phyloP scores from a whole-genome alignment of 2,329 filamentous ascomycete genomes.

The Fusarium tuaranense region DNA sequence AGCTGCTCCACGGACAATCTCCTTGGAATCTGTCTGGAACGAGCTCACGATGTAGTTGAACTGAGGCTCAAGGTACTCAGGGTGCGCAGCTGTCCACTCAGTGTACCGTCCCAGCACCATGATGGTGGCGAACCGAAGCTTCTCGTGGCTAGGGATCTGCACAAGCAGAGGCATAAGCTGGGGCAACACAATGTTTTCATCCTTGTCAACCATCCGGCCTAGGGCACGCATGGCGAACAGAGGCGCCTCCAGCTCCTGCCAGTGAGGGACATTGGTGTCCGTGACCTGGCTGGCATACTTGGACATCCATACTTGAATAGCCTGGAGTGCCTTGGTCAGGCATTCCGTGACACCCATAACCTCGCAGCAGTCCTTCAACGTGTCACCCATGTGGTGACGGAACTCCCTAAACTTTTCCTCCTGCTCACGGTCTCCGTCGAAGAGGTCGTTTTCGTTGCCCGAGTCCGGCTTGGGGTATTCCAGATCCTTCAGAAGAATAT shows the following conservation, averaged over 20 bases:
- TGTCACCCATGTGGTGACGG: slow-evolving; percentile 96
- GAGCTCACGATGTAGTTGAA: slow-evolving; percentile 96
- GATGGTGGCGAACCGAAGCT: slow-evolving; percentile 97
- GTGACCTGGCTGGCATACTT: slow-evolving; percentile 82
- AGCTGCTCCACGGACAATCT: slow-evolving; percentile 91
- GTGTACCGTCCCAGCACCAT: slow-evolving; percentile 98
- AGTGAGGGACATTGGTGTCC: slow-evolving; percentile 83
- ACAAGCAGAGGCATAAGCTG: slow-evolving; percentile 94
- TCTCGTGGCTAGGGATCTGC: slow-evolving; percentile 94
- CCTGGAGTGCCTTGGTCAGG: slow-evolving; percentile 85
- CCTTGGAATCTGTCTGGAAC: slow-evolving; percentile 88
- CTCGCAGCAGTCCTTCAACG: slow-evolving; percentile 95
- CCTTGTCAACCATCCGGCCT: slow-evolving; percentile 93
- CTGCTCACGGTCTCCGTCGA: slow-evolving; percentile 93
- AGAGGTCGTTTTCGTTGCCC: slow-evolving; percentile 83
- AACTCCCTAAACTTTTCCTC: slow-evolving; percentile 98
- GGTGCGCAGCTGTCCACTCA: slow-evolving; percentile 95
- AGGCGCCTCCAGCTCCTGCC: slow-evolving; percentile 96
- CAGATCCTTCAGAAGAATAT: slow-evolving; percentile 91
- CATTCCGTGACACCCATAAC: slow-evolving; percentile 95
- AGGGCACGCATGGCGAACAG: slow-evolving; percentile 96
- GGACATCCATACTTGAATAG: slow-evolving; percentile 90
- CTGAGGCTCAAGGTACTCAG: slow-evolving; percentile 90
- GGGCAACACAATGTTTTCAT: slow-evolving; percentile 88
- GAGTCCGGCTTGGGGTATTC: slow-evolving; percentile 85